Evolutionary conservation across 2,329 filamentous ascomycete species (phyloP).

Genomic region (Cytospora schulzeri): DNA sequence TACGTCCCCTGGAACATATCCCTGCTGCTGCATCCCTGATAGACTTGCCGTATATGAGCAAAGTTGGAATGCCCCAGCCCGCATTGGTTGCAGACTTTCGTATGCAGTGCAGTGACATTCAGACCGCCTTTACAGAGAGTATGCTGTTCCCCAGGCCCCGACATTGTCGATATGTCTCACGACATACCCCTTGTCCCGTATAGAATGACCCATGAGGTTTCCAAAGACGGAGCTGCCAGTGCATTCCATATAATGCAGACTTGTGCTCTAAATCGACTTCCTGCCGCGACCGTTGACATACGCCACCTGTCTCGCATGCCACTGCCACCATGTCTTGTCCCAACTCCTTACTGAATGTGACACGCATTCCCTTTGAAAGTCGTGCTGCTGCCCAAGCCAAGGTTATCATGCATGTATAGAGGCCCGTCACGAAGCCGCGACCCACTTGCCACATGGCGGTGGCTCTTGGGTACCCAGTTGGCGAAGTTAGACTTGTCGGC

Average conservation of each 20-base stretch:
- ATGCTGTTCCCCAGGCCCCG: conserved; percentile 1
- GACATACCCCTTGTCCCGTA: not conserved
- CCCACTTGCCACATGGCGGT: conserved; percentile 28
- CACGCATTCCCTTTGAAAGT: conserved; percentile 15
- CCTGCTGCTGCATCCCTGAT: conserved; percentile 18
- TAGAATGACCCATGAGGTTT: not conserved
- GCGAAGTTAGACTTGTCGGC: not conserved
- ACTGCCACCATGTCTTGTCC: conserved; percentile 21
- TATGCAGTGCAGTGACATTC: not conserved
- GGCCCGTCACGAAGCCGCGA: conserved; percentile 13
- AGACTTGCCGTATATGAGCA: conserved; percentile 1
- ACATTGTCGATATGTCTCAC: conserved; percentile 12
- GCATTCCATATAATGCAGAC: not conserved
- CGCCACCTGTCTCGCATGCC: conserved; percentile 22
- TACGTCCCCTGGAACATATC: conserved; percentile 17
- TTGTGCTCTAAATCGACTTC: not conserved
- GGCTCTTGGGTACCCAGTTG: conserved; percentile 10
- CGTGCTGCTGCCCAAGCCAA: conserved; percentile 24
- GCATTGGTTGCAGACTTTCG: not conserved
- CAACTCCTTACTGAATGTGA: conserved; percentile 1
- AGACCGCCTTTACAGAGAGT: conserved; percentile 14
- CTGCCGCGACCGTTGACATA: conserved; percentile 7
- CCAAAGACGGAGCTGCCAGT: not conserved
- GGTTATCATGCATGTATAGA: conserved; percentile 9
- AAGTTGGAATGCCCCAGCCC: not conserved